Conservation (phyloP, 495 filamentous ascomycete genomes). For the Massariosphaeria phaeospora region DNA sequence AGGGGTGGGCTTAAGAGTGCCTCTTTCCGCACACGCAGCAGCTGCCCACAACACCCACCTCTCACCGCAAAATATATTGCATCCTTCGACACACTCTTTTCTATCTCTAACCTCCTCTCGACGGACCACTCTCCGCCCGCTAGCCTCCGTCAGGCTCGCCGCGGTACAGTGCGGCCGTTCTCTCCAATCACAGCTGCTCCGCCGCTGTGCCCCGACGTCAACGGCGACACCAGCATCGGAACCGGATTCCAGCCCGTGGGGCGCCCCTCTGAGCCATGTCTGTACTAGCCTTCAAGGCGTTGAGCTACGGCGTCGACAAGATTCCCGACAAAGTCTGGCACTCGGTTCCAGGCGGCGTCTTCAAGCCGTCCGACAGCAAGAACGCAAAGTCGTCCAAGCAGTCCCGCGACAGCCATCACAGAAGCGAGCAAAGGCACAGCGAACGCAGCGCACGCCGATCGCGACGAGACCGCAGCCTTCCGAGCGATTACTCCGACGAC, state of each 20-base stretch:
- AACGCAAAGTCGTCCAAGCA: constrained; percentile 11
- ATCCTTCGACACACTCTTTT: background rate
- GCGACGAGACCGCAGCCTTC: constrained; percentile 18
- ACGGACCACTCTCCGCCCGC: background rate
- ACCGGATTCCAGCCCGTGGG: constrained; percentile 24
- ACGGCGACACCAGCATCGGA: constrained; percentile 1
- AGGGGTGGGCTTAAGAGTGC: constrained; percentile 6
- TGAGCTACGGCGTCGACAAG: constrained; percentile 36
- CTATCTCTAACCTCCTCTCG: background rate
- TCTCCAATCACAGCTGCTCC: constrained; percentile 26
- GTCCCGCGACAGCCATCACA: constrained; percentile 4
- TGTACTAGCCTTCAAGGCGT: constrained; percentile 28
- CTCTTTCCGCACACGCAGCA: background rate
- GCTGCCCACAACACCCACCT: background rate
- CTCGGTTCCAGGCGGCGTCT: constrained; percentile 39
- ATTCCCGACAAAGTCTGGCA: constrained; percentile 40
- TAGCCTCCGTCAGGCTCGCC: constrained; percentile 11
- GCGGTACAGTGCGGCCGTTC: background rate
- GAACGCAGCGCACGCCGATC: constrained; percentile 16
- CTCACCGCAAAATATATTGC: constrained; percentile 4
- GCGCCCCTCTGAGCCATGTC: constrained; percentile 16
- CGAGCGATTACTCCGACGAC: constrained; percentile 27
- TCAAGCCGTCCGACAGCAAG: constrained; percentile 33
- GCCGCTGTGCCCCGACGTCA: constrained; percentile 19
- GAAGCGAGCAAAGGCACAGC: constrained; percentile 18